Evolutionary conservation across 139 green algal species (phyloP), one percentile per base, ranked within the genome.

Genomic region (Prasinococcaceae sp.): DNA sequence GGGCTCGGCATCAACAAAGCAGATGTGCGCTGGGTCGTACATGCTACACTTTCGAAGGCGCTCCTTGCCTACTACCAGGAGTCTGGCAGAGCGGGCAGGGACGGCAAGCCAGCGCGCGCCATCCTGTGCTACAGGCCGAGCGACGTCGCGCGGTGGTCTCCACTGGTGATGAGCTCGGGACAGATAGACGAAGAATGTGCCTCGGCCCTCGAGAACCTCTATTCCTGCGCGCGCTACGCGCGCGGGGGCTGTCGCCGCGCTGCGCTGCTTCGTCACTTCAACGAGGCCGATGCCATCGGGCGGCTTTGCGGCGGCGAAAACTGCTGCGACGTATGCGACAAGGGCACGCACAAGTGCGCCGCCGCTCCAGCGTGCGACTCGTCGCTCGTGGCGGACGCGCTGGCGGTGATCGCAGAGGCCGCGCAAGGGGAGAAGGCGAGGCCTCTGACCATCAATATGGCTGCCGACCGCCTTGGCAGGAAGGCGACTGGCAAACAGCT

Each of bases 61-160:
- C 66, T 94, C 28, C 85, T 94, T 58, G 82, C 82, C 20, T 93
- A 88, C 68, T 70, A 77, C 39, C 74, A 88, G 66, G 82, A 93
- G 58, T 76, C 77, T n/a, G 84, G 84, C 4, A 59, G 84, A 8
- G 84, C 77, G 1, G 84, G 84, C 8, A 65, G 84, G 6, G 84
- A 94, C 56, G 79, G 79, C 10, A 41, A 68, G 49, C 32, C 42
- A 3, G 77, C 82, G 5, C 54, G 69, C 29, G 92, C 78, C 53
- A 61, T 90, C 33, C 57, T 94, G 50, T 89, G 82, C 54, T 90
- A 86, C 70, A 8, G 19, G 8, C n/a, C 17, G 41, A 19, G 17
- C 10, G 41, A 48, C 19, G 41, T 48, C 9, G n/a, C 17, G 17
- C 14, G 14, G n/a, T 22, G 14, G 16, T 27, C 14, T 19, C 19